Evolutionary conservation across 179 eudicot species (phyloP).

Genomic region (Vitellaria paradoxa): DNA sequence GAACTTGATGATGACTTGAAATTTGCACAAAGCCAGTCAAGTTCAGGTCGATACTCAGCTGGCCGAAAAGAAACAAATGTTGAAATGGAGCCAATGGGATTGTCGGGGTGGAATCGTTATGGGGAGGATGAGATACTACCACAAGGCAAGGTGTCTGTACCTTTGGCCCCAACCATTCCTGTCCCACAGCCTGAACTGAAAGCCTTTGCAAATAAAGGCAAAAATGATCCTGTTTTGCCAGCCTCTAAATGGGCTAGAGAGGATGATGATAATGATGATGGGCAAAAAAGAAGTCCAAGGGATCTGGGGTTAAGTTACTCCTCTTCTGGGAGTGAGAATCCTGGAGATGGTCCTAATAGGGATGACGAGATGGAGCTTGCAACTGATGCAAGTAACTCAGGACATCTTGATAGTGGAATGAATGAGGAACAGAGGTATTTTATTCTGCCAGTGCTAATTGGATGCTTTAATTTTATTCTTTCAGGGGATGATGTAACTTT

Average conservation of each 20-base stretch:
- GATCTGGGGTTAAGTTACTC: constrained; percentile 84
- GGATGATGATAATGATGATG: constrained; percentile 81
- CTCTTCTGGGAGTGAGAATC: constrained; percentile 93
- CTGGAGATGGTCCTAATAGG: constrained; percentile 48
- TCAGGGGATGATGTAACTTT: constrained; percentile 4
- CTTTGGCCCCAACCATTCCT: constrained; percentile 39
- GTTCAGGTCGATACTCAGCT: constrained; percentile 46
- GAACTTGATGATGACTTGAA: constrained; percentile 77
- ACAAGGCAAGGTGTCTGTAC: constrained; percentile 31
- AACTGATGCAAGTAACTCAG: constrained; percentile 50
- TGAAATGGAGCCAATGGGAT: constrained; percentile 42
- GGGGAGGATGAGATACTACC: constrained; percentile 38
- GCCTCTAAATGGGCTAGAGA: constrained; percentile 97
- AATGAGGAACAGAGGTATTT: constrained; percentile 79
- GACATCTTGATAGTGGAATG: constrained; percentile 57
- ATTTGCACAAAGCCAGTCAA: constrained; percentile 44
- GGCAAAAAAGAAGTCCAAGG: constrained; percentile 53
- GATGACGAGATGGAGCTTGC: constrained; percentile 47
- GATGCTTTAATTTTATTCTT: constrained; percentile 3
- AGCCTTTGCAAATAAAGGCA: constrained; percentile 51
- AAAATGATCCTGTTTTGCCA: constrained; percentile 57
- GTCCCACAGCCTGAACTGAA: constrained; percentile 57
- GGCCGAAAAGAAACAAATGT: constrained; percentile 41
- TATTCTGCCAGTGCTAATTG: background rate
- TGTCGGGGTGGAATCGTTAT: constrained; percentile 43